phyloP scores from a whole-genome alignment of 768 basidiomycete species.

The Amanita rubescens region DNA sequence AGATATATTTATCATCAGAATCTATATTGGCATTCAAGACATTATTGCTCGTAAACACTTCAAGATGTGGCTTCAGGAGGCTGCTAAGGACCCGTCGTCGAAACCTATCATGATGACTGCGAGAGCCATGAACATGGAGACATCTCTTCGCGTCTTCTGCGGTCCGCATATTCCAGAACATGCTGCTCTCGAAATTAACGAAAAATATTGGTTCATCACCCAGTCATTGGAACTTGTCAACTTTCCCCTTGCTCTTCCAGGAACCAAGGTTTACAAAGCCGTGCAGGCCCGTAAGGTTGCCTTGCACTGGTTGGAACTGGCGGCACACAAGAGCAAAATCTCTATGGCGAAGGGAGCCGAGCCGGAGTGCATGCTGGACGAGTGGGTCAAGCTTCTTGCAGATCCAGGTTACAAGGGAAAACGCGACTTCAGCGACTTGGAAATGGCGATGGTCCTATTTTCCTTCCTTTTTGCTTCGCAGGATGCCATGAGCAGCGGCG shows the following conservation, averaged over 20 bases:
- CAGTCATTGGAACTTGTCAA: slow-evolving; percentile 96
- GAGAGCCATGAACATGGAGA: slow-evolving; percentile 94
- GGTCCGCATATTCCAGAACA: slow-evolving; percentile 82
- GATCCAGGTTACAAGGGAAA: slow-evolving; percentile 68
- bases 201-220: slow-evolving; percentile 96
- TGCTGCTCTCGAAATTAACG: slow-evolving; percentile 73
- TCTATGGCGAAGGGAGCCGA: slow-evolving; percentile 75
- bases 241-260: slow-evolving; percentile 92
- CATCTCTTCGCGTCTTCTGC: slow-evolving; percentile 93
- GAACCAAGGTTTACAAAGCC: slow-evolving; percentile 93
- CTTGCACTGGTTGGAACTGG: slow-evolving; percentile 70
- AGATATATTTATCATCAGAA: slow-evolving; percentile 24
- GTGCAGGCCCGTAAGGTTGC: slow-evolving; percentile 86
- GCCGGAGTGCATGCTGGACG: slow-evolving; percentile 86
- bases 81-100: slow-evolving; percentile 39
- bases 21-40: slow-evolving; percentile 84
- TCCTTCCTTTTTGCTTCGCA: slow-evolving; percentile 95
- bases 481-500: slow-evolving; percentile 96
- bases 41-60: slow-evolving; percentile 72
- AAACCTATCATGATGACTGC: slow-evolving; percentile 83
- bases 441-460: slow-evolving; percentile 96
- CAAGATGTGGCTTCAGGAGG: slow-evolving; percentile 57
- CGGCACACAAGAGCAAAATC: slow-evolving; percentile 72
- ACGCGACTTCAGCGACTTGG: slow-evolving; percentile 82
- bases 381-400: slow-evolving; percentile 75